Percentiles rank a stretch among this genome's conserved stretches.
These are phyloP conservation scores for Rhizopogon rudus DNA, from an alignment of 768 basidiomycete species.

Conservation along the genomic window DNA sequence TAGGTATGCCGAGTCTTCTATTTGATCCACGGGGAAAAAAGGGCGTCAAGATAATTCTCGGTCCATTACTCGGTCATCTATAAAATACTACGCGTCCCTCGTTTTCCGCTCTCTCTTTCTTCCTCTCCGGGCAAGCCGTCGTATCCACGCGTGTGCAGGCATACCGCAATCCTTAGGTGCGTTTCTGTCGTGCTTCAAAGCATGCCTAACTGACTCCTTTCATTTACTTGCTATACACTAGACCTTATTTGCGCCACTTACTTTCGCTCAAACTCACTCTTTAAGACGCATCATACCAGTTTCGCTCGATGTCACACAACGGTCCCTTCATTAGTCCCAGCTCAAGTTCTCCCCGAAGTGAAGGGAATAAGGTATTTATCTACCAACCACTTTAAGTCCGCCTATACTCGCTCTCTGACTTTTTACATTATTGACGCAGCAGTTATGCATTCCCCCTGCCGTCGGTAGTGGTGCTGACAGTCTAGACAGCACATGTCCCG, in stretches of 20 bases:
- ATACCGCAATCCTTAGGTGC: slow-evolving; percentile 11
- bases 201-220: background rate
- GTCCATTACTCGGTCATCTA: slow-evolving; percentile 5
- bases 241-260: too few relatives aligned
- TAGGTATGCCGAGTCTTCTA: slow-evolving; percentile 18
- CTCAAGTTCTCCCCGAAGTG: background rate
- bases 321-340: background rate
- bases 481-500: slow-evolving; percentile 45
- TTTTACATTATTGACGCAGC: background rate
- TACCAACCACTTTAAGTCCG: background rate
- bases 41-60: slow-evolving; percentile 3
- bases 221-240: background rate
- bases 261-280: background rate
- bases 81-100: slow-evolving; percentile 16
- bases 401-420: background rate
- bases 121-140: slow-evolving; percentile 2
- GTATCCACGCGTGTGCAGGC: slow-evolving; percentile 16
- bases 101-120: slow-evolving; percentile 1
- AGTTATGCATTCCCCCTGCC: slow-evolving; percentile 23
- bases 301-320: background rate
- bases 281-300: background rate
- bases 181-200: background rate
- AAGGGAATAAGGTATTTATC: slow-evolving; percentile 14
- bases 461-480: slow-evolving; percentile 5
- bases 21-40: slow-evolving; percentile 15